Evolutionary conservation across 78 protist species (phyloP).

Genomic region (Polysphondylium violaceum): DNA sequence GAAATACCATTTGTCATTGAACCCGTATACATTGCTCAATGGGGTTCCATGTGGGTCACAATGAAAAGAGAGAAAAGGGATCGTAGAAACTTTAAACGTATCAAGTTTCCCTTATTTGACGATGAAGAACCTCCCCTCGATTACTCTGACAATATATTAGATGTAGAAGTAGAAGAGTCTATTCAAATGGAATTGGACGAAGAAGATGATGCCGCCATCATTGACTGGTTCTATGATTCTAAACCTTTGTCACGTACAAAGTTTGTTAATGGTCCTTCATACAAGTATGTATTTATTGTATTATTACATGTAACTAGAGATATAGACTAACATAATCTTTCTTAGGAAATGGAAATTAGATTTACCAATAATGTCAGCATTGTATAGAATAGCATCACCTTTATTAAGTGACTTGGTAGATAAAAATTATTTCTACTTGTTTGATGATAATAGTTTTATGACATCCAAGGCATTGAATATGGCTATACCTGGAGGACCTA

Average conservation of each 20-base stretch:
- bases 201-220: conserved; percentile 96
- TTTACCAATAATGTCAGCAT: conserved; percentile 93
- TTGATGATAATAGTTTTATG: conserved; percentile 95
- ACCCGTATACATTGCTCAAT: conserved; percentile 99
- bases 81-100: conserved; percentile 98
- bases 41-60: conserved; percentile 99
- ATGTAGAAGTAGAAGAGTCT: conserved; percentile 97
- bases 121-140: conserved; percentile 99
- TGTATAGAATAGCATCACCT: conserved; percentile 96
- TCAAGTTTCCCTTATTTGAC: conserved; percentile 98
- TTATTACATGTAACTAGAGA: neutral
- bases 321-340: neutral
- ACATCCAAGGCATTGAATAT: conserved; percentile 99
- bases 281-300: conserved; percentile 78
- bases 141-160: conserved; percentile 97
- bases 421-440: conserved; percentile 97
- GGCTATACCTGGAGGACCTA: conserved; percentile 99
- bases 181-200: conserved; percentile 97
- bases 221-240: conserved; percentile 98
- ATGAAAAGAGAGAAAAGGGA: conserved; percentile 99
- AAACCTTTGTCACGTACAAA: conserved; percentile 89
- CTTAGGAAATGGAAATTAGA: conserved; percentile 93
- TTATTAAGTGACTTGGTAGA: conserved; percentile 96
- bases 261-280: conserved; percentile 94
- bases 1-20: conserved; percentile 99